phyloP scores from a whole-genome alignment of 208 protist species.

The Trypanosoma theileri region DNA sequence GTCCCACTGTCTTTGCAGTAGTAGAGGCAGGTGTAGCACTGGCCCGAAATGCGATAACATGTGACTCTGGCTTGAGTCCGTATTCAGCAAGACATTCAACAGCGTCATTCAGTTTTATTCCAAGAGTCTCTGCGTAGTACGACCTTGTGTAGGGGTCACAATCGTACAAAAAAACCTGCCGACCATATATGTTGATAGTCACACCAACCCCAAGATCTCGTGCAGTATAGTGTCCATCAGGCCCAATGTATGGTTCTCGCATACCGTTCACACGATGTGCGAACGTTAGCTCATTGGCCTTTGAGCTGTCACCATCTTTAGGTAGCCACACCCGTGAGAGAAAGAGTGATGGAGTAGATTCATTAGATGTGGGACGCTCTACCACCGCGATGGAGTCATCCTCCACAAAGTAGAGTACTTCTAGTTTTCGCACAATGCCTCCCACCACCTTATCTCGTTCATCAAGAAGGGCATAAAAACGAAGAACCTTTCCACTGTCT shows the following conservation, averaged over 20 bases:
- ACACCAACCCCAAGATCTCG: constrained; percentile 84
- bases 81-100: constrained; percentile 36
- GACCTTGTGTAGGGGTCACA: constrained; percentile 93
- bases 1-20: neutral
- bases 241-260: constrained; percentile 69
- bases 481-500: constrained; percentile 94
- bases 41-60: constrained; percentile 13
- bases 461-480: constrained; percentile 92
- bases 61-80: constrained; percentile 19
- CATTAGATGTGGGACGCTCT: constrained; percentile 86
- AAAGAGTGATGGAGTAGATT: constrained; percentile 86
- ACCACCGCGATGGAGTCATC: constrained; percentile 95
- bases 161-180: constrained; percentile 87
- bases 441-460: constrained; percentile 48
- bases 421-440: constrained; percentile 85
- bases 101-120: constrained; percentile 42
- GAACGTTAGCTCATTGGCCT: constrained; percentile 84
- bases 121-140: constrained; percentile 78
- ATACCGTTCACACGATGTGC: constrained; percentile 79
- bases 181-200: constrained; percentile 81
- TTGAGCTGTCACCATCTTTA: constrained; percentile 68
- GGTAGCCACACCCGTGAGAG: constrained; percentile 86
- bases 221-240: constrained; percentile 77
- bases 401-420: constrained; percentile 94
- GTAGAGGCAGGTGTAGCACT: constrained; percentile 21